Percentiles rank a stretch among this genome's conserved stretches.
These are phyloP conservation scores for Chimonanthus salicifolius DNA, from an alignment of 164 flowering plant genomes.

Conservation along the genomic window DNA sequence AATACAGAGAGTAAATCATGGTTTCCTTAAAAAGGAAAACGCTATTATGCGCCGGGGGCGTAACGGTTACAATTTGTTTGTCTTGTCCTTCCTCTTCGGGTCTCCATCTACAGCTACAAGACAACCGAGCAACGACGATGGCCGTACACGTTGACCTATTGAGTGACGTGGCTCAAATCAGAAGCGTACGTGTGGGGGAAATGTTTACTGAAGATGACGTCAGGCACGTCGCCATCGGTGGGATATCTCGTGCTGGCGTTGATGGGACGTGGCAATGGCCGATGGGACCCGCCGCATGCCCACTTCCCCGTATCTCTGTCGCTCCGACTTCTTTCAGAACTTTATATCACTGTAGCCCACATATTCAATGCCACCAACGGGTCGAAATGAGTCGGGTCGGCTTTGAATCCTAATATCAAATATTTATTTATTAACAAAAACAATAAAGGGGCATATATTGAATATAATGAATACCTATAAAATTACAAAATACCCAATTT, in stretches of 20 bases:
- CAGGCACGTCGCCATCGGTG: neutral
- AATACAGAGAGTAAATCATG: no score
- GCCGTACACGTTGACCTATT: neutral
- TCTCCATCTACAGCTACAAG: neutral
- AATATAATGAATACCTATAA: no score
- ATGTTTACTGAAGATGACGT: neutral
- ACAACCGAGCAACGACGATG: neutral
- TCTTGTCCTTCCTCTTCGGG: neutral
- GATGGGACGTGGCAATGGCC: neutral
- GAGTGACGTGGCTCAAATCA: neutral
- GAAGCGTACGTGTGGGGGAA: neutral
- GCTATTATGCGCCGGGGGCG: neutral
- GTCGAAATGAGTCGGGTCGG: neutral
- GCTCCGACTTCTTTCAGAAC: neutral
- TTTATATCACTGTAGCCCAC: no score
- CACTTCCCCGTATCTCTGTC: constrained; percentile 2
- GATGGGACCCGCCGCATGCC: neutral
- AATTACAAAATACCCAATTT: neutral
- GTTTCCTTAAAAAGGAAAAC: neutral
- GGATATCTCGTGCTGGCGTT: neutral
- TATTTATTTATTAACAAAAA: no score
- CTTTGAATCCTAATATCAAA: no score
- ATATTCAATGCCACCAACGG: neutral
- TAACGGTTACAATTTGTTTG: neutral
- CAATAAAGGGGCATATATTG: no score